Percentiles rank a stretch among this genome's conserved stretches.
These are phyloP conservation scores for Gracilariopsis chorda DNA, from an alignment of 23 red algal genomes.

Conservation along the genomic window DNA sequence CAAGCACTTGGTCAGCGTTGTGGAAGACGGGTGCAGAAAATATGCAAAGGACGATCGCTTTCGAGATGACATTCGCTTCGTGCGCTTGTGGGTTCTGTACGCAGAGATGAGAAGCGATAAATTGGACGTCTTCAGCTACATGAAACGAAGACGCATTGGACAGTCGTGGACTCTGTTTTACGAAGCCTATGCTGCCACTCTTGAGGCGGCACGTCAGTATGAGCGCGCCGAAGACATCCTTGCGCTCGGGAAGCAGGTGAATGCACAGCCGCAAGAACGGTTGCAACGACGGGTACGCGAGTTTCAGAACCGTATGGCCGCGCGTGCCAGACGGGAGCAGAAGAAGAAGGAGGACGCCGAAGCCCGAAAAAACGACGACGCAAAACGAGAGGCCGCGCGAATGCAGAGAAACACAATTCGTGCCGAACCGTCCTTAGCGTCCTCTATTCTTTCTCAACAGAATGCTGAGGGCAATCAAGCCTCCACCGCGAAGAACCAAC, in stretches of 20 bases:
- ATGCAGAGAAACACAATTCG: slow-evolving; percentile 4
- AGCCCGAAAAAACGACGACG: background rate
- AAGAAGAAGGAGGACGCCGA: slow-evolving; percentile 37
- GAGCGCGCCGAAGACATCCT: slow-evolving; percentile 64
- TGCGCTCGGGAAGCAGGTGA: slow-evolving; percentile 29
- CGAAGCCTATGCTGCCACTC: slow-evolving; percentile 86
- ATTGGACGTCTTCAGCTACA: slow-evolving; percentile 73
- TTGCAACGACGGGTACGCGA: slow-evolving; percentile 66
- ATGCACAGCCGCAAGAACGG: slow-evolving; percentile 65
- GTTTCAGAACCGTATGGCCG: slow-evolving; percentile 79
- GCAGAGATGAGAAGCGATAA: slow-evolving; percentile 71
- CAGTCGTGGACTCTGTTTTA: slow-evolving; percentile 73
- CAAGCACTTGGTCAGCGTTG: background rate
- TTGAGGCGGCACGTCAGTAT: slow-evolving; percentile 78
- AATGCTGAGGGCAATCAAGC: background rate
- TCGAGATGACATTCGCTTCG: slow-evolving; percentile 66
- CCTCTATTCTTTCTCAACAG: background rate
- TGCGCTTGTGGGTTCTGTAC: slow-evolving; percentile 86
- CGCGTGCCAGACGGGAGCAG: slow-evolving; percentile 38
- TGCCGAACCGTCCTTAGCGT: background rate
- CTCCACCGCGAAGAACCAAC: background rate
- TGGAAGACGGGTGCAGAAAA: slow-evolving; percentile 43
- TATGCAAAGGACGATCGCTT: slow-evolving; percentile 60
- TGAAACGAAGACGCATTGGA: slow-evolving; percentile 67
- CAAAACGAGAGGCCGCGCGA: background rate